Evolutionary conservation across 1,284 basidiomycete genomes (phyloP).

Genomic region (Polyporus tsugae): DNA sequence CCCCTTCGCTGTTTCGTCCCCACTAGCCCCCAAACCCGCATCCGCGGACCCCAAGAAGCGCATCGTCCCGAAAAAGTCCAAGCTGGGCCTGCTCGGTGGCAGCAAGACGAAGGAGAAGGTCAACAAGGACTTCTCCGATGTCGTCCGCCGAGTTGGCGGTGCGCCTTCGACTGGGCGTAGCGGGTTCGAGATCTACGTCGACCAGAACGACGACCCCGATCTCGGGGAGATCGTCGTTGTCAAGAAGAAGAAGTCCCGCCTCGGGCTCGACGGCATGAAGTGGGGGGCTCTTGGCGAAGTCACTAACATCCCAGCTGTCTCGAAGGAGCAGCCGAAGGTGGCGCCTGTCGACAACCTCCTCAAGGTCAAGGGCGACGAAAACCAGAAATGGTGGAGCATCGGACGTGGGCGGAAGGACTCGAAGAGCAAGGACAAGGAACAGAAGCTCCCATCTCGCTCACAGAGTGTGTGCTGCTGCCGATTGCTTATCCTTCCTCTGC

Average conservation of each 20-base stretch:
- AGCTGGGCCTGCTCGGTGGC: conserved; percentile 61
- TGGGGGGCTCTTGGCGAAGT: conserved; percentile 67
- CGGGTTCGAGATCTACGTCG: conserved; percentile 79
- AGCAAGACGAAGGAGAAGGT: conserved; percentile 41
- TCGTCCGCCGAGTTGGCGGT: conserved; percentile 63
- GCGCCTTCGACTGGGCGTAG: conserved; percentile 51
- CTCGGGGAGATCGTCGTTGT: conserved; percentile 75
- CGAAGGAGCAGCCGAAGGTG: conserved; percentile 36
- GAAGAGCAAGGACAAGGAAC: conserved; percentile 51
- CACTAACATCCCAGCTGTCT: conserved; percentile 58
- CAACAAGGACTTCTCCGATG: conserved; percentile 65
- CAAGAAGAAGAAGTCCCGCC: conserved; percentile 80
- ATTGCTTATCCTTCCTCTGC: background rate
- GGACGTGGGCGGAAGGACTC: conserved; percentile 74
- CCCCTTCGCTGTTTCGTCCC: conserved; percentile 40
- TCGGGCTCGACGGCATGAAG: conserved; percentile 64
- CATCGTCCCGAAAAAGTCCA: conserved; percentile 80
- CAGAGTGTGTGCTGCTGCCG: conserved; percentile 51
- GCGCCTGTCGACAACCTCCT: conserved; percentile 40
- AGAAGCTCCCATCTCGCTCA: conserved; percentile 49
- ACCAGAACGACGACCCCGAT: conserved; percentile 69
- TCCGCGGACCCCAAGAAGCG: conserved; percentile 51
- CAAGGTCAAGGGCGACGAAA: conserved; percentile 65
- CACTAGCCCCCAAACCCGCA: conserved; percentile 45
- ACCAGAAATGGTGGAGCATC: conserved; percentile 83